A percentile compares a stretch with the other conserved stretches of the same genome.
These are phyloP conservation scores for Wickerhamomyces chaumierensis DNA, from an alignment of 805 yeast species.

Conservation along the genomic window DNA sequence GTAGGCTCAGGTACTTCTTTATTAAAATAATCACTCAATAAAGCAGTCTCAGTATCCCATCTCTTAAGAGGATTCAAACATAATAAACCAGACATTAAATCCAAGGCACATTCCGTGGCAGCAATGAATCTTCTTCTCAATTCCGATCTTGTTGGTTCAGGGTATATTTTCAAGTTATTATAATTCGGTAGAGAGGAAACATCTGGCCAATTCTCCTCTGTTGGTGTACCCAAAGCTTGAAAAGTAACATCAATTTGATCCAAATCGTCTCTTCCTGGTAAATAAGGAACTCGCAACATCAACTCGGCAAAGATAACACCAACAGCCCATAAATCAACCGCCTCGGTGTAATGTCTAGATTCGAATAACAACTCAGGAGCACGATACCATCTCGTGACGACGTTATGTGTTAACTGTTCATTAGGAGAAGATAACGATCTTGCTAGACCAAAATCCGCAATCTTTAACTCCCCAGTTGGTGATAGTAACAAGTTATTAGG, in stretches of 20 bases:
- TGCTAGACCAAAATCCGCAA: slow-evolving; percentile 97
- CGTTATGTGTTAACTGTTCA: slow-evolving; percentile 79
- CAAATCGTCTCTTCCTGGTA: slow-evolving; percentile 84
- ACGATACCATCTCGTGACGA: slow-evolving; percentile 95
- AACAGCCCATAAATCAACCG: slow-evolving; percentile 92
- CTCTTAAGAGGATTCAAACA: slow-evolving; percentile 71
- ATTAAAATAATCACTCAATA: slow-evolving; percentile 52
- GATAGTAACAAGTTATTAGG: slow-evolving; percentile 85
- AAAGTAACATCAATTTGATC: slow-evolving; percentile 93
- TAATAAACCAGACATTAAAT: slow-evolving; percentile 61
- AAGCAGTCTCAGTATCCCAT: slow-evolving; percentile 50
- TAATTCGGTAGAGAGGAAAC: slow-evolving; percentile 72
- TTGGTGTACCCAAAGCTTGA: slow-evolving; percentile 92
- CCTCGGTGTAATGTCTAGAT: slow-evolving; percentile 78
- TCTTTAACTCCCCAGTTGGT: slow-evolving; percentile 77
- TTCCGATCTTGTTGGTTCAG: slow-evolving; percentile 75
- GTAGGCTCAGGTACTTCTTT: slow-evolving; percentile 68
- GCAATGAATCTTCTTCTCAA: slow-evolving; percentile 78
- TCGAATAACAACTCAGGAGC: slow-evolving; percentile 93
- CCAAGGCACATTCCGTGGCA: slow-evolving; percentile 77
- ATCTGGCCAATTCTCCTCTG: slow-evolving; percentile 85
- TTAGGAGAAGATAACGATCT: slow-evolving; percentile 70
- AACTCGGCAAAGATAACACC: slow-evolving; percentile 95
- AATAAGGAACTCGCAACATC: slow-evolving; percentile 88
- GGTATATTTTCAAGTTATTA: slow-evolving; percentile 62